These are phyloP conservation scores for Leishmania guyanensis DNA, from an alignment of 208 protist species.

Conservation along the genomic window DNA sequence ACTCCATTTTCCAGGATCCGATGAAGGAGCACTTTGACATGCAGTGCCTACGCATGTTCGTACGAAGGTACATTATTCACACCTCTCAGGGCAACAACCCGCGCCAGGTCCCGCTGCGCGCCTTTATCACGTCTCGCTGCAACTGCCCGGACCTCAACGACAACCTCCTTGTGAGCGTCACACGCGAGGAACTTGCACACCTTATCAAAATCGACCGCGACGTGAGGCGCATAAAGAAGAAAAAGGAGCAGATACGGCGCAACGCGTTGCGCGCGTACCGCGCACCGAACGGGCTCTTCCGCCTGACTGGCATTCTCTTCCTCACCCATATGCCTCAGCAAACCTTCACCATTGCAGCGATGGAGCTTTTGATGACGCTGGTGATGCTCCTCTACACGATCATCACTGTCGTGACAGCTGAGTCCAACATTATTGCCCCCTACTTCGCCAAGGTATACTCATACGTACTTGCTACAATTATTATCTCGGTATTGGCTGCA, in stretches of 20 bases:
- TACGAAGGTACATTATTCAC: slow-evolving; percentile 80
- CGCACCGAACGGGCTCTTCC: slow-evolving; percentile 49
- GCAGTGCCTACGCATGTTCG: slow-evolving; percentile 88
- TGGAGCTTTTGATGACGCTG: slow-evolving; percentile 44
- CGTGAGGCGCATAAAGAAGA: slow-evolving; percentile 45
- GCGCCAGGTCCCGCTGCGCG: slow-evolving; percentile 53
- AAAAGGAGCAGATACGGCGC: slow-evolving; percentile 28
- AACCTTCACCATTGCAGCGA: slow-evolving; percentile 60
- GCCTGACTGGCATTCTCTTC: slow-evolving; percentile 63
- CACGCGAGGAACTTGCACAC: slow-evolving; percentile 66
- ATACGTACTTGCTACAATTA: slow-evolving; percentile 32
- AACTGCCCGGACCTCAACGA: slow-evolving; percentile 60
- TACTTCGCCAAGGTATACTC: slow-evolving; percentile 44
- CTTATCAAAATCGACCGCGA: slow-evolving; percentile 71
- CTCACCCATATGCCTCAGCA: slow-evolving; percentile 65
- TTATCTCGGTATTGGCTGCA: slow-evolving; percentile 33
- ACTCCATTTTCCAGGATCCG: slow-evolving; percentile 65
- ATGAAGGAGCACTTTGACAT: slow-evolving; percentile 63
- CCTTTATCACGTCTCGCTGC: slow-evolving; percentile 67
- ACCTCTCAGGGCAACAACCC: slow-evolving; percentile 77
- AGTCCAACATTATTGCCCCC: slow-evolving; percentile 17
- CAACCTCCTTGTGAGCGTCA: slow-evolving; percentile 49
- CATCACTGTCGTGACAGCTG: slow-evolving; percentile 28
- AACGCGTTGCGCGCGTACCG: slow-evolving; percentile 40
- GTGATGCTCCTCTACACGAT: slow-evolving; percentile 36